Base-by-base conservation (phyloP, 2,329 filamentous ascomycete species). In the Fusarium sp. region DNA sequence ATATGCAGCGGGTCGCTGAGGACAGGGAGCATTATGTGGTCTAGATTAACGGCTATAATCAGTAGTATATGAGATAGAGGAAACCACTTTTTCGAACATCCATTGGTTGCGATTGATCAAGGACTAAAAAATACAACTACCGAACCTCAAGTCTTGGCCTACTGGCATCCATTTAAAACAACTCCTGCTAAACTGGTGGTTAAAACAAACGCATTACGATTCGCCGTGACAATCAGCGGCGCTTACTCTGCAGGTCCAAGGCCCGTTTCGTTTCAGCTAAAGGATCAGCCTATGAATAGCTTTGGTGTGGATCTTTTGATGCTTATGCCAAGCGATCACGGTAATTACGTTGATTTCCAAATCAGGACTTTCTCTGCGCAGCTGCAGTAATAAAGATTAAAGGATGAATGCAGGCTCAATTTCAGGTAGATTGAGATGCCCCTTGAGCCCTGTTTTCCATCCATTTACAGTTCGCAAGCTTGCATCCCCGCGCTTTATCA, bases 1-100 rank as follows among this genome's bases (percentile, higher is more conserved):
- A 74, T 13, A 38, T 64, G 18, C 59, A 74, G 27, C 54, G 64
- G 4, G 59, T 38, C 5, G 63, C 29, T 8, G 47, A 38, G 4
- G 71, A 73, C 22, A 37, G 24, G 3, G 71, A 73, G 14, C 71
- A 54, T 59, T 27, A 38, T 27, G 16, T 59, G 22, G 24, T 58
- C 16, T 58, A 58, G 34, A 22, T 24, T 5, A 13, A 24, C 24
- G 24, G 24, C 24, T 24, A 24, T 24, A 24, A 24, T 24, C 24
- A 24, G 24, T 3, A 24, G 29, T 29, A 31, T 31, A 31, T 31
- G 29, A 31, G 9, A 4, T 31, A 3, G 29, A 31, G 29, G 29
- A 31, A 31, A 31, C 29, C 4, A 31, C 29, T 31, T 3, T n/a
- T 31, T 31, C 29, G 3, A 31, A 4, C 29, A 31, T 31, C 29